Conservation (phyloP, 176 grass and related monocot species). For the Aegilops tauschii region DNA sequence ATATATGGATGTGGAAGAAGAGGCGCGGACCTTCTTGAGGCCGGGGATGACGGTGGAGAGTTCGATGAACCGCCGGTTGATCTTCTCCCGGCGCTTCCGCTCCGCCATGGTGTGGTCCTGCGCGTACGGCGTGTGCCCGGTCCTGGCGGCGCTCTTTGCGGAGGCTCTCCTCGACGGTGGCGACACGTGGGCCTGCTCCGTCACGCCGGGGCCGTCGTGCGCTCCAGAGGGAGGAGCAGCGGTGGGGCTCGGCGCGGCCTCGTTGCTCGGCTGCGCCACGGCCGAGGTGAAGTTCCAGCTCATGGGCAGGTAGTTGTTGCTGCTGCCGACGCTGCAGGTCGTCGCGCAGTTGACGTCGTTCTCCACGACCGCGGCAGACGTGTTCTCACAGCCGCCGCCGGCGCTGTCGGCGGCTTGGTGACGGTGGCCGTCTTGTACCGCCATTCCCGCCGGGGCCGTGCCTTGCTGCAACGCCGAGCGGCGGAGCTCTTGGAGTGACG, state of each 20-base stretch:
- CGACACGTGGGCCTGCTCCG: background rate
- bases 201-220: background rate
- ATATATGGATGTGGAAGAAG: background rate
- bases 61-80: slow-evolving; percentile 71
- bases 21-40: slow-evolving; percentile 62
- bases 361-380: background rate
- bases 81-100: slow-evolving; percentile 71
- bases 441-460: background rate
- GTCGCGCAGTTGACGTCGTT: background rate
- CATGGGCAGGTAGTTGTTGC: background rate
- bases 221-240: background rate
- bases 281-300: slow-evolving; percentile 43
- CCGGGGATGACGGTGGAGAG: slow-evolving; percentile 67
- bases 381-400: background rate
- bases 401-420: background rate
- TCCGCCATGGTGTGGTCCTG: slow-evolving; percentile 74
- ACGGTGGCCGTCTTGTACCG: background rate
- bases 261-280: slow-evolving; percentile 25
- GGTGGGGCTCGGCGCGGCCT: background rate
- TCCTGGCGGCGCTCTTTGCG: background rate
- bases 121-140: background rate
- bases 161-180: background rate
- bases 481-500: background rate
- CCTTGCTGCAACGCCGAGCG: background rate
- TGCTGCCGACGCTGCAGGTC: background rate